Evolutionary conservation across 805 yeast species (phyloP).

Genomic region (Cyberlindnera japonica): DNA sequence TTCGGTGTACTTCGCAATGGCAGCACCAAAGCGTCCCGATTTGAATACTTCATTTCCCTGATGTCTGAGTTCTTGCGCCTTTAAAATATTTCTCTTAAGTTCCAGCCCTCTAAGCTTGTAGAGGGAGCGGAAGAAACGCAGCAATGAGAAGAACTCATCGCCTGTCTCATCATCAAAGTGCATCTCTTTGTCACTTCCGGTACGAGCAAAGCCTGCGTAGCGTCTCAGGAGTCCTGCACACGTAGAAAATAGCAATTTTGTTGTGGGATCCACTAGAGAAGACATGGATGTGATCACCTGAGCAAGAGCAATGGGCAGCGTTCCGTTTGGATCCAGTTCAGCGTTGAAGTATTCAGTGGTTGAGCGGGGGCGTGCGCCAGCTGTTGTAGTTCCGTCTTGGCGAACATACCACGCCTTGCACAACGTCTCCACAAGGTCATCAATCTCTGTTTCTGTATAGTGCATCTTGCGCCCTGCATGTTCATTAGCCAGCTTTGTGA

Average conservation of each 20-base stretch:
- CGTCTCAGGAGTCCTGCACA: conserved; percentile 10
- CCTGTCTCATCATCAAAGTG: conserved; percentile 17
- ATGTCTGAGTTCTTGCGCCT: conserved; percentile 14
- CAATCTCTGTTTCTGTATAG: conserved; percentile 3
- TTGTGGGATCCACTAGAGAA: conserved; percentile 2
- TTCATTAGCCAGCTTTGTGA: conserved; percentile 8
- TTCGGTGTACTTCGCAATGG: conserved; percentile 36
- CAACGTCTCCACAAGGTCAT: conserved; percentile 7
- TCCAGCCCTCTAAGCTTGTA: conserved; percentile 7
- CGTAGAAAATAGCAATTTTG: conserved; percentile 6
- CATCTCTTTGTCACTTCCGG: conserved; percentile 10
- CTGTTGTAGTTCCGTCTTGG: conserved; percentile 14
- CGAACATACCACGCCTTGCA: conserved; percentile 15
- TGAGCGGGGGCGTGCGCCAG: conserved; percentile 5
- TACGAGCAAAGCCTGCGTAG: conserved; percentile 14
- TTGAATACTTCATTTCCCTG: conserved; percentile 20
- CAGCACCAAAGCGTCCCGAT: conserved; percentile 22
- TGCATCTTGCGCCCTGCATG: conserved; percentile 4
- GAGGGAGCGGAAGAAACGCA: conserved; percentile 15
- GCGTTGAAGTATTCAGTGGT: conserved; percentile 15
- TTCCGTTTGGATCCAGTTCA: conserved; percentile 17
- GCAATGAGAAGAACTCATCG: conserved; percentile 15
- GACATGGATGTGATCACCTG: conserved; percentile 12
- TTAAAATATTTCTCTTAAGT: conserved; percentile 4
- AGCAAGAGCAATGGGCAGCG: conserved; percentile 17